These are phyloP conservation scores for Fonsecaea erecta DNA, from an alignment of 2,329 filamentous ascomycete species.

Conservation along the genomic window DNA sequence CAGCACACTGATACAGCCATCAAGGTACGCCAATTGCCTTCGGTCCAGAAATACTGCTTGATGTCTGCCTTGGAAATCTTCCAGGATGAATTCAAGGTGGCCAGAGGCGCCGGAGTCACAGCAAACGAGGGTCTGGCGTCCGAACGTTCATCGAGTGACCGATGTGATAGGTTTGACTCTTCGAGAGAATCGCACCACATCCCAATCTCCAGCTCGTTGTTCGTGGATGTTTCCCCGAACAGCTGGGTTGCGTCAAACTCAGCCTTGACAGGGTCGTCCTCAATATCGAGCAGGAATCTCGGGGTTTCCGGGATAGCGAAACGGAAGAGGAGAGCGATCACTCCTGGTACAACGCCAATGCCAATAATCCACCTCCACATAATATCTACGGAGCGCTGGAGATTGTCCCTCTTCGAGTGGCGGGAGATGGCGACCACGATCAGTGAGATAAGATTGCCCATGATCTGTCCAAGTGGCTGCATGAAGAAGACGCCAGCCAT, in stretches of 20 bases:
- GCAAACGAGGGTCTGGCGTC: slow-evolving; percentile 28
- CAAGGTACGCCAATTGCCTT: slow-evolving; percentile 51
- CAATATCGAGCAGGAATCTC: slow-evolving; percentile 68
- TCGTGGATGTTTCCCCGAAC: slow-evolving; percentile 52
- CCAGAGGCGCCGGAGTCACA: slow-evolving; percentile 38
- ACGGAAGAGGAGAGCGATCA: slow-evolving; percentile 68
- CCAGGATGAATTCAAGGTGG: slow-evolving; percentile 49
- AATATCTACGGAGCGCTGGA: slow-evolving; percentile 56
- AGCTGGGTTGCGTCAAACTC: slow-evolving; percentile 64
- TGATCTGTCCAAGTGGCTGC: slow-evolving; percentile 70
- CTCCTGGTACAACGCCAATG: slow-evolving; percentile 66
- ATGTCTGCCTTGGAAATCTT: slow-evolving; percentile 46
- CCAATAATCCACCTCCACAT: slow-evolving; percentile 72
- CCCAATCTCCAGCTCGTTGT: slow-evolving; percentile 26
- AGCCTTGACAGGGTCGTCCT: slow-evolving; percentile 63
- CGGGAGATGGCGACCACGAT: slow-evolving; percentile 46
- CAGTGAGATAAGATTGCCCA: slow-evolving; percentile 66
- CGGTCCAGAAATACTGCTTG: slow-evolving; percentile 49
- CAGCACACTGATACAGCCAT: slow-evolving; percentile 56
- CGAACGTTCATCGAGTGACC: slow-evolving; percentile 31
- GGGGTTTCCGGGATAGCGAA: slow-evolving; percentile 70
- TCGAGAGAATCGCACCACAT: slow-evolving; percentile 37
- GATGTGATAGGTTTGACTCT: slow-evolving; percentile 37
- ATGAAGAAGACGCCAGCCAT: slow-evolving; percentile 70
- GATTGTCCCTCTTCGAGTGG: slow-evolving; percentile 38